Conservation (phyloP, 2,329 filamentous ascomycete genomes). For the Aspergillus proliferans region DNA sequence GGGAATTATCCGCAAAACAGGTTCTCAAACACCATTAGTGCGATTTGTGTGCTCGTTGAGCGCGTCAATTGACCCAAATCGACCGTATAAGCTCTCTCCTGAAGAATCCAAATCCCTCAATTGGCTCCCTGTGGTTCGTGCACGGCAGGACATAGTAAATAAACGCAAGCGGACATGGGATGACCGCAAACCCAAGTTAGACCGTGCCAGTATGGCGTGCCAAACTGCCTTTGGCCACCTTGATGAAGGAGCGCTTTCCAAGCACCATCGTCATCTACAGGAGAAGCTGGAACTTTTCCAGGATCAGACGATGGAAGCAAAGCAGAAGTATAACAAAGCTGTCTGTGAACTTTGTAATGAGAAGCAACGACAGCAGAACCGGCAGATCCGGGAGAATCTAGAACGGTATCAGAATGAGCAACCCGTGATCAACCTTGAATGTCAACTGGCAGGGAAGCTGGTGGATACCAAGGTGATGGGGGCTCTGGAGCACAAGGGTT, state of each 20-base stretch:
- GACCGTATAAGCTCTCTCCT: slow-evolving; percentile 7
- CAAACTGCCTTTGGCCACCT: slow-evolving; percentile 2
- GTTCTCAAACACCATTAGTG: slow-evolving; percentile 8
- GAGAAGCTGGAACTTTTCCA: slow-evolving; percentile 9
- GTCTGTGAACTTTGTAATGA: slow-evolving; percentile 13
- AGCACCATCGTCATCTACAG: slow-evolving; percentile 2
- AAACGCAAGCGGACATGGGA: slow-evolving; percentile 10
- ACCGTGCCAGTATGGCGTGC: slow-evolving; percentile 3
- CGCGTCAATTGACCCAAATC: slow-evolving; percentile 7
- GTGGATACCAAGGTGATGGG: slow-evolving; percentile 7
- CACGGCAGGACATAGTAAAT: slow-evolving; percentile 7
- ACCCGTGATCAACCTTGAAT: slow-evolving; percentile 15
- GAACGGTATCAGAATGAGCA: slow-evolving; percentile 13
- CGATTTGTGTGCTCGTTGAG: slow-evolving; percentile 10
- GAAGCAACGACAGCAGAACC: slow-evolving; percentile 5
- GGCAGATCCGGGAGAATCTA: slow-evolving; percentile 9
- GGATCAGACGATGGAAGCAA: slow-evolving; percentile 8
- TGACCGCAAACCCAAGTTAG: slow-evolving; percentile 7
- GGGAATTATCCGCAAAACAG: slow-evolving; percentile 8
- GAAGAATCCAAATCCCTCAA: slow-evolving; percentile 12
- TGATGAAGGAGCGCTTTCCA: neutral
- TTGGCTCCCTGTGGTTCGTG: slow-evolving; percentile 6
- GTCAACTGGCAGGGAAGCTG: slow-evolving; percentile 11
- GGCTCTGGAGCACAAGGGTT: slow-evolving; percentile 13
- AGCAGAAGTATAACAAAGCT: slow-evolving; percentile 9